A percentile compares a stretch with the other conserved stretches of the same genome.
phyloP scores from a whole-genome alignment of 169 alveolate genomes.

The Eimeria praecox region DNA sequence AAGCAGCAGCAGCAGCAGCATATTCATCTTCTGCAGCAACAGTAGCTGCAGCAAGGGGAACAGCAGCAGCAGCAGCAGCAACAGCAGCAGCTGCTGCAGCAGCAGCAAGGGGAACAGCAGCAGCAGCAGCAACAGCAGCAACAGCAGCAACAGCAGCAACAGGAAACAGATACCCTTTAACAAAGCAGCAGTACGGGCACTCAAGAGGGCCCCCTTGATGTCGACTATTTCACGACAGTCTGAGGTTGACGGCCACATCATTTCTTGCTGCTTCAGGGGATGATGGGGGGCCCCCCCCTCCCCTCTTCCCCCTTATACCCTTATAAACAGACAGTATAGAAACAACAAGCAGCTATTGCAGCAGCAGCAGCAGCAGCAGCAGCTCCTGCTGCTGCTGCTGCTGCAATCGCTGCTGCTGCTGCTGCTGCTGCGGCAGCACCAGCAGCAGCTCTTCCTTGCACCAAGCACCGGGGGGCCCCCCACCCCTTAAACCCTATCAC shows the following conservation, averaged over 20 bases:
- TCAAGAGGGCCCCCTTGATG: conserved; percentile 19
- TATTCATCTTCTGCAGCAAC: too few species aligned
- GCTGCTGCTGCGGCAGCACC: neutral
- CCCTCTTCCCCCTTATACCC: neutral
- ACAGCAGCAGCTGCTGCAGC: too few species aligned
- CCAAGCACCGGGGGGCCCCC: too few species aligned
- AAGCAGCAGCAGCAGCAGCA: too few species aligned
- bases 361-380: neutral
- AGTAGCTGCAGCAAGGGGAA: too few species aligned
- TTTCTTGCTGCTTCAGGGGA: neutral
- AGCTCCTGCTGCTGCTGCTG: too few species aligned
- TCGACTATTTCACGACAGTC: conserved; percentile 67
- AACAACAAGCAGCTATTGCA: neutral
- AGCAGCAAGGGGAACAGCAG: too few species aligned
- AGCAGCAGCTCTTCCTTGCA: neutral
- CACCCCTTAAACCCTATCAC: too few species aligned
- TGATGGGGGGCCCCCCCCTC: too few species aligned
- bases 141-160: neutral
- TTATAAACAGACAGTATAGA: too few species aligned
- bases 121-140: neutral
- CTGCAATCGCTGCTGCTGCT: neutral
- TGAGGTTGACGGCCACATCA: conserved; percentile 37
- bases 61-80: too few species aligned
- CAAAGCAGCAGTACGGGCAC: neutral
- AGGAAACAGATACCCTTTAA: neutral